A percentile compares a stretch with the other conserved stretches of the same genome.
phyloP scores from a whole-genome alignment of 257 asterid species.

The Lycium ferocissimum region DNA sequence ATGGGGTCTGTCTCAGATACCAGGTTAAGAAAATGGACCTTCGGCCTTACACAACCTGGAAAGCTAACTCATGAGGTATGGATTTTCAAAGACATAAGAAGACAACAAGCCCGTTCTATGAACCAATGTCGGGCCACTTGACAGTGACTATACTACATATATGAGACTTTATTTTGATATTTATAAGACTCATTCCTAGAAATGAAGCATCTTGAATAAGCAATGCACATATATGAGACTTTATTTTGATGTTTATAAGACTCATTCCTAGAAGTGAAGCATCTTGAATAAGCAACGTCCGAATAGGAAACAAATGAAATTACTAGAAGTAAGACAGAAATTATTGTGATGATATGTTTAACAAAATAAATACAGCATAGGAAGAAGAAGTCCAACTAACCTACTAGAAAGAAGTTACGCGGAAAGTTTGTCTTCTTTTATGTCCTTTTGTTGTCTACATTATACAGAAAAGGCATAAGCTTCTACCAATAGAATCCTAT shows the following conservation, averaged over 20 bases:
- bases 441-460: no score
- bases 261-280: not conserved
- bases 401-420: not conserved
- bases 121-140: no score
- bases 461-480: no score
- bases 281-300: not conserved
- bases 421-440: not conserved
- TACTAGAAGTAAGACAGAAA: not conserved
- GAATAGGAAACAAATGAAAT: not conserved
- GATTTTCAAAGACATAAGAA: not conserved
- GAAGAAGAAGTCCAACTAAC: not conserved
- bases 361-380: not conserved
- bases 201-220: not conserved
- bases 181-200: not conserved
- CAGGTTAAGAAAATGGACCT: no score
- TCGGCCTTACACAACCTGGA: not conserved
- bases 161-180: not conserved
- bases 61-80: not conserved
- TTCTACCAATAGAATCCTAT: not conserved
- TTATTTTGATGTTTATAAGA: not conserved
- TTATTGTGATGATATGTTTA: not conserved
- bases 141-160: no score
- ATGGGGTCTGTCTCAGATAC: not conserved
- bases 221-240: not conserved
- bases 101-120: not conserved